A percentile compares a stretch with the other conserved stretches of the same genome.
Evolutionary conservation across 805 yeast species (phyloP).

Genomic region (Metschnikowia proteae): DNA sequence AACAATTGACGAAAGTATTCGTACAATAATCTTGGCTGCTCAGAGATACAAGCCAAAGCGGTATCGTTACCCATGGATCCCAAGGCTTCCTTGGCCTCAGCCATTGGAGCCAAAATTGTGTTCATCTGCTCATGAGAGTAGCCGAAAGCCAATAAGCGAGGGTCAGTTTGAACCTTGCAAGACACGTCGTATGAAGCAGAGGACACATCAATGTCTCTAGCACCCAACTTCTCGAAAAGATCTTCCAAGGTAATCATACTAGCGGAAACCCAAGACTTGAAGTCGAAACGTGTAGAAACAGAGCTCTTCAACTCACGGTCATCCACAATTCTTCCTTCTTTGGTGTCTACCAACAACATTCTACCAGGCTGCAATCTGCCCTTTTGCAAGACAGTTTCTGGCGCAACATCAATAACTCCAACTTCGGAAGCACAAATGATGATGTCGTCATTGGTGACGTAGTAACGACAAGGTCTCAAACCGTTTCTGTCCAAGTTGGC

Average conservation of each 20-base stretch:
- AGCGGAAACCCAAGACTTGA: slow-evolving; percentile 89
- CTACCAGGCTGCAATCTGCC: slow-evolving; percentile 96
- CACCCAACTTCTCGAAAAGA: slow-evolving; percentile 55
- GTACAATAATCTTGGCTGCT: slow-evolving; percentile 84
- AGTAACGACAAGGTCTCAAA: slow-evolving; percentile 95
- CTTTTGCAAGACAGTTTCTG: slow-evolving; percentile 77
- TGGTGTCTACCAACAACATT: slow-evolving; percentile 91
- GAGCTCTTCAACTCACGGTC: slow-evolving; percentile 80
- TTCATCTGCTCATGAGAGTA: slow-evolving; percentile 92
- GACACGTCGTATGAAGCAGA: slow-evolving; percentile 13
- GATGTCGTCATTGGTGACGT: slow-evolving; percentile 89
- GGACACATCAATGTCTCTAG: slow-evolving; percentile 28
- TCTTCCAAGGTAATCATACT: slow-evolving; percentile 83
- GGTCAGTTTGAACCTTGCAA: slow-evolving; percentile 67
- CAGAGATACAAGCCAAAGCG: slow-evolving; percentile 90
- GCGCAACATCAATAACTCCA: slow-evolving; percentile 89
- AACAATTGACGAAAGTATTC: slow-evolving; percentile 95
- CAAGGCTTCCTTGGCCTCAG: slow-evolving; percentile 88
- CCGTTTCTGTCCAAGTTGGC: slow-evolving; percentile 98
- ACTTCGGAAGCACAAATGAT: slow-evolving; percentile 98
- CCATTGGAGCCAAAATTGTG: slow-evolving; percentile 88
- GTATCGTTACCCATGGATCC: slow-evolving; percentile 99
- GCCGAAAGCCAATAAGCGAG: slow-evolving; percentile 81
- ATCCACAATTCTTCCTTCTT: slow-evolving; percentile 88
- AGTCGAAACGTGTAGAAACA: slow-evolving; percentile 81